Base-by-base conservation (phyloP, 2,329 filamentous ascomycete genomes). In the Xylariaceae sp. region DNA sequence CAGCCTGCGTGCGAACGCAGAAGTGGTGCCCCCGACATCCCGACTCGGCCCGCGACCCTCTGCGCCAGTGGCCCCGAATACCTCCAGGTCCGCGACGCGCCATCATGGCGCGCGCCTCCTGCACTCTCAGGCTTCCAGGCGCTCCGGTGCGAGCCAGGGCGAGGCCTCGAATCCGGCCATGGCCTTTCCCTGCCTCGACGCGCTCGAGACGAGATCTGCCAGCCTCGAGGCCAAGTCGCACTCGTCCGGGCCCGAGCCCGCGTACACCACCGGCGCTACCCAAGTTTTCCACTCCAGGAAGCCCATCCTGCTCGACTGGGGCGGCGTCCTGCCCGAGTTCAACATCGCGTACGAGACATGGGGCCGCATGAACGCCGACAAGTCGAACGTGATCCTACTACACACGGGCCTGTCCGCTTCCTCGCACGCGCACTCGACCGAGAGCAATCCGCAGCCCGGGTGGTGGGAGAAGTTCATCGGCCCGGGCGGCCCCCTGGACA, bases 381-480 rank as follows among this genome's bases (percentile, higher is more conserved):
- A 75, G 59, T 86, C 77, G 54, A 98, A 98, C 58, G 88, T 80
- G 4, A 92, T 98, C 41, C 71, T 98, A 7, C 65, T 98, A 2
- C 88, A 96, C 57, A 98, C 92, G 0, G 92, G 92, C 7, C 71
- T 98, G 5, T 95, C 89, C 1, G 92, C 92, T n/a, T 95, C 89
- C 5, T 96, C 89, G 37, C 92, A 98, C 62, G 92, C 92, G 2
- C 89, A 89, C 54, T 95, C 88, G 37, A 96, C 90, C n/a, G 70
- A 75, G 33, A 66, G 70, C 8, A 98, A 98, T 57, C 75, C 85
- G 0, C 83, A 89, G 57, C 83, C 88, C 0, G 92, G 92, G 3
- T 98, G 92, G 92, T 98, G 92, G 92, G 92, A 98, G 62, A 90
- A 83, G 59, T 98, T 98, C 57, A 96, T 98, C 52, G 92, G 92